phyloP scores from a whole-genome alignment of 768 basidiomycete genomes.

The Tricholoma sp. region DNA sequence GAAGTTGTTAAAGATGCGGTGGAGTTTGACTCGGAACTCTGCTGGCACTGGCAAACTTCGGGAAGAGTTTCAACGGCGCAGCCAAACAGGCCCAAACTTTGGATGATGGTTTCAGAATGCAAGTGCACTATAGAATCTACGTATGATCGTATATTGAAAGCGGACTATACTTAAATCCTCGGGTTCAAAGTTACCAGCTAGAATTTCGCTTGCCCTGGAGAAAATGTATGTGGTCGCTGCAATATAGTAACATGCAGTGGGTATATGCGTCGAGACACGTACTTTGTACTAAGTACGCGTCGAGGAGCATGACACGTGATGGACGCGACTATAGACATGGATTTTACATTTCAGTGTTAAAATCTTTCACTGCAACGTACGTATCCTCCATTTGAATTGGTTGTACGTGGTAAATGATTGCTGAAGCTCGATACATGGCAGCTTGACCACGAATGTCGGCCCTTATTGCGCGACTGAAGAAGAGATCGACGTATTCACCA shows the following conservation, averaged over 20 bases:
- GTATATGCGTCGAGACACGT: no score
- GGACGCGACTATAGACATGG: background rate
- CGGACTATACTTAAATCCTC: no score
- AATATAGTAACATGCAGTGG: no score
- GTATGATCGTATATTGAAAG: no score
- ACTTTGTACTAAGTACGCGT: no score
- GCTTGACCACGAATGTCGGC: slow-evolving; percentile 15
- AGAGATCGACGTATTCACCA: slow-evolving; percentile 17
- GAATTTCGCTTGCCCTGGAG: no score
- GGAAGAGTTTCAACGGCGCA: background rate
- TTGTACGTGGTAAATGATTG: background rate
- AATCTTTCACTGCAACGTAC: no score
- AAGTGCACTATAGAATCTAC: no score
- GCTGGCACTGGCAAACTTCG: background rate
- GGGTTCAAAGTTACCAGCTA: no score
- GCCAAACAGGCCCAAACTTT: background rate
- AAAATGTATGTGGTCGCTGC: no score
- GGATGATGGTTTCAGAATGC: no score
- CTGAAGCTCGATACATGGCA: background rate
- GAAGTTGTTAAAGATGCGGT: background rate
- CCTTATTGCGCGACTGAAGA: slow-evolving; percentile 28
- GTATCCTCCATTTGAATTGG: background rate
- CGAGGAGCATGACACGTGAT: background rate
- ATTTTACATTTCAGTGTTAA: background rate
- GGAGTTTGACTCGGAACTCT: no score